These are phyloP conservation scores for Phytophthora lateralis DNA, from an alignment of 352 stramenopile genomes.

Conservation along the genomic window DNA sequence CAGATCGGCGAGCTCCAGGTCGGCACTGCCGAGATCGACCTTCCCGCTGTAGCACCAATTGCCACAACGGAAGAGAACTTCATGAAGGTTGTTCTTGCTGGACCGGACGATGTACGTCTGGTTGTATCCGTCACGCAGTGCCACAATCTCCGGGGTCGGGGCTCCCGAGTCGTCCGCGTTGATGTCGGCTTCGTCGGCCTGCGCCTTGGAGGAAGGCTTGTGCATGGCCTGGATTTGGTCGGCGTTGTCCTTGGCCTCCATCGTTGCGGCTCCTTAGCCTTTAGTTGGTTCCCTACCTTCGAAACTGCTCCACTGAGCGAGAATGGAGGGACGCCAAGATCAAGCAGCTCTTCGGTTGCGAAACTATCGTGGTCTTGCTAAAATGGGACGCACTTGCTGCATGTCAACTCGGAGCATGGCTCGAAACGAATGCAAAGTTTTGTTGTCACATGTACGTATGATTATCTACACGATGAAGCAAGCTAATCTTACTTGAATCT, in stretches of 20 bases:
- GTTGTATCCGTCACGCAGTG: slow-evolving; percentile 90
- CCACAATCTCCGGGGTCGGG: slow-evolving; percentile 69
- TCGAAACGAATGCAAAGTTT: slow-evolving; percentile 27
- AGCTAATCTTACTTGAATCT: slow-evolving; percentile 1
- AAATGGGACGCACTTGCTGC: slow-evolving; percentile 13
- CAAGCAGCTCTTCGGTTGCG: slow-evolving; percentile 33
- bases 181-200: slow-evolving; percentile 29
- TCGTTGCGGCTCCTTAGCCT: slow-evolving; percentile 19
- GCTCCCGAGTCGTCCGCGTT: slow-evolving; percentile 52
- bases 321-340: slow-evolving; percentile 11
- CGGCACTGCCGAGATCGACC: slow-evolving; percentile 83
- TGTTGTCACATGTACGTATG: slow-evolving; percentile 3
- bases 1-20: slow-evolving; percentile 88
- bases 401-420: slow-evolving; percentile 10
- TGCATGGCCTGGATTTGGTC: slow-evolving; percentile 19
- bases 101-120: slow-evolving; percentile 92
- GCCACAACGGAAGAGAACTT: slow-evolving; percentile 94
- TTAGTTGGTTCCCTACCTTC: slow-evolving; percentile 19
- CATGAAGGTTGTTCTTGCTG: slow-evolving; percentile 69
- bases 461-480: slow-evolving; percentile 25
- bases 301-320: slow-evolving; percentile 21
- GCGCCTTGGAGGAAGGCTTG: slow-evolving; percentile 36
- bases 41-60: slow-evolving; percentile 96
- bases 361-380: slow-evolving; percentile 32
- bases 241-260: slow-evolving; percentile 66